Evolutionary conservation across 2,329 filamentous ascomycete species (phyloP), one percentile per base, ranked within the genome.

Genomic region (Pyrenophora seminiperda): DNA sequence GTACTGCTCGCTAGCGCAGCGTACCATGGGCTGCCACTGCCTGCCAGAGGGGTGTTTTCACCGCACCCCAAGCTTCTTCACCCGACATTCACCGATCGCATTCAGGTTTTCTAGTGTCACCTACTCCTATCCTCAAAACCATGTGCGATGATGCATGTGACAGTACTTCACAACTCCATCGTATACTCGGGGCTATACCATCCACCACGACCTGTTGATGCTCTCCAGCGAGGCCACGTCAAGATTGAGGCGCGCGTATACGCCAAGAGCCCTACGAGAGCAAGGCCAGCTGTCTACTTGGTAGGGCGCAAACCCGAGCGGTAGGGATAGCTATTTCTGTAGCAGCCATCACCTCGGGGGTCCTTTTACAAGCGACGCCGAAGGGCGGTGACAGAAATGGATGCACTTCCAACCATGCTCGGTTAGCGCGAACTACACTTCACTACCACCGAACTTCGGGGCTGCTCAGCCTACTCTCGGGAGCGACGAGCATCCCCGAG

Each of bases 371-470:
- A 19, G 47, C 52, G 52, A 56, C 50, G 31, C 41, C n/a, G 43
- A 60, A 61, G 59, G 61, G 61, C 62, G 62, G 63, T 64, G 63
- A 65, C 61, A 42, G 54, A 43, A 45, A 39, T 39, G 43, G 18
- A 46, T 48, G 54, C 54, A 53, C 37, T 31, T 40, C 33, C 31
- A 19, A 36, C 52, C 37, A 18, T 20, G 32, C 37, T 33, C 46
- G 50, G 54, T 24, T 62, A 60, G 59, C 46, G 42, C 41, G 24
- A 51, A 49, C 43, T 38, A 42, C 19, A 31, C 31, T 44, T 49
- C 33, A 39, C 45, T 45, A 41, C 50, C 50, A 57, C 58, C 61
- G 58, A 63, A 56, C 44, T 58, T 62, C 59, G 61, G 61, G 33
- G 37, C 36, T 41, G 19, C 17, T 31, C 46, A 27, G 24, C 24